Percentiles rank a stretch among this genome's conserved stretches.
Evolutionary conservation across 1,284 basidiomycete genomes (phyloP).

Genomic region (Malassezia brasiliensis): DNA sequence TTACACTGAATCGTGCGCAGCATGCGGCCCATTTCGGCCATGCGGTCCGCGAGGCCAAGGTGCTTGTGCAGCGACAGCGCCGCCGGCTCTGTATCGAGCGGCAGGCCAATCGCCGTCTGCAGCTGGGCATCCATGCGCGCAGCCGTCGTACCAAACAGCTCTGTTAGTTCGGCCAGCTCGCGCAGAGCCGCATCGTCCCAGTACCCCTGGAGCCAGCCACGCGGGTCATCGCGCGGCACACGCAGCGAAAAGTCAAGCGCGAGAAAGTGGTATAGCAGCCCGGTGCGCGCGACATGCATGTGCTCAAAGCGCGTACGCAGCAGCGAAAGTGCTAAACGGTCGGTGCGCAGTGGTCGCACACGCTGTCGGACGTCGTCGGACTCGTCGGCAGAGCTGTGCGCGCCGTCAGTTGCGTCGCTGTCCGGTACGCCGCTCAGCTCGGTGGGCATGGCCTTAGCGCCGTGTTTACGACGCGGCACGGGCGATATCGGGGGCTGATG

Average conservation of each 20-base stretch:
- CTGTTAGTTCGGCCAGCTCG: constrained; percentile 2
- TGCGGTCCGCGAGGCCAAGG: constrained; percentile 33
- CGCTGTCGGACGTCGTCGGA: neutral
- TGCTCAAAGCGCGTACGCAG: constrained; percentile 35
- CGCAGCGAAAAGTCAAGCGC: constrained; percentile 25
- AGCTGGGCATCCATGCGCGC: neutral
- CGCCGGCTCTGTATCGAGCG: neutral
- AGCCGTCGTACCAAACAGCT: neutral
- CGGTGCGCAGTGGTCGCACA: constrained; percentile 1
- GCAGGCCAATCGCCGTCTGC: neutral
- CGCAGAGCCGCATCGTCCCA: constrained; percentile 9
- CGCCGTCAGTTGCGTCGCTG: neutral
- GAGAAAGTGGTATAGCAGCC: constrained; percentile 25
- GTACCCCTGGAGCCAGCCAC: constrained; percentile 12
- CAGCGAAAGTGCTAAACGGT: constrained; percentile 26
- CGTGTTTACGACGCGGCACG: neutral
- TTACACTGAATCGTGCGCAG: constrained; percentile 46
- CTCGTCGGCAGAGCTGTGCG: neutral
- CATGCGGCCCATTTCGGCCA: constrained; percentile 29
- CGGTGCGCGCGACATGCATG: constrained; percentile 30
- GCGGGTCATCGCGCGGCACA: neutral
- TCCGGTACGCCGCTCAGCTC: neutral
- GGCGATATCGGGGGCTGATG: neutral
- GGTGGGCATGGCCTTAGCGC: neutral
- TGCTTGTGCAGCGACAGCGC: constrained; percentile 12